Base-by-base conservation (phyloP, 306 rosid genomes). In the Notholithocarpus densiflorus region DNA sequence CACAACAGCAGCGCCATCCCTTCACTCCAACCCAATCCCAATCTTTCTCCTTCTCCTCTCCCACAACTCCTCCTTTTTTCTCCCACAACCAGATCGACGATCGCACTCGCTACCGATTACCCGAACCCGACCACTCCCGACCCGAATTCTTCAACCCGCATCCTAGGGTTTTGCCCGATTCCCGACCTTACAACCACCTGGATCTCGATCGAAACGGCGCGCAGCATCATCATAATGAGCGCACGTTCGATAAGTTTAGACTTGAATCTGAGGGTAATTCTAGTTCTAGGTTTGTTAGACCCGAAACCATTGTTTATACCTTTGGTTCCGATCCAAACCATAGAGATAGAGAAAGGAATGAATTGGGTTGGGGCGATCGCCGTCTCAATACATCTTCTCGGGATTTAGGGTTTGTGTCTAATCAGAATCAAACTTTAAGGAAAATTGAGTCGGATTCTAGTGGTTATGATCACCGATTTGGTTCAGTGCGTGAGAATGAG, bases 1-100 rank as follows among this genome's bases (percentile, higher is more conserved):
- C 23, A 6, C 43, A 8, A 2, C 77, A 4, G 34, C 76, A 24
- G 59, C 72, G 1, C 56, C 37, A 40, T 27, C 82, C 66, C 0
- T 84, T 74, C 81, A 82, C 76, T 32, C 71, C 87, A 5, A 72
- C 19, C 40, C 90, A 77, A 51, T 74, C 88, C 24, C 85, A 59
- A 26, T 70, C 64, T 72, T 79, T 85, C 71, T 72, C 79, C 31
- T 10, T 10, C 53, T 21, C 71, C 13, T 60, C 73, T 26, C 34
- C 26, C 65, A 65, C 71, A 53, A 45, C 69, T 61, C 71, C 75
- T 84, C 10, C 31, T 57, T 32, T 64, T 53, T 84, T 65, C 15
- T 6, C 52, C 11, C 71, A 70, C 6, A 76, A 55, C 31, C 79
- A 77, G 27, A 40, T 80, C 0, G 56, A 73, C 32, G 87, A 77